Evolutionary conservation across 176 grass and related monocot species (phyloP).

Genomic region (Oryza meyeriana): DNA sequence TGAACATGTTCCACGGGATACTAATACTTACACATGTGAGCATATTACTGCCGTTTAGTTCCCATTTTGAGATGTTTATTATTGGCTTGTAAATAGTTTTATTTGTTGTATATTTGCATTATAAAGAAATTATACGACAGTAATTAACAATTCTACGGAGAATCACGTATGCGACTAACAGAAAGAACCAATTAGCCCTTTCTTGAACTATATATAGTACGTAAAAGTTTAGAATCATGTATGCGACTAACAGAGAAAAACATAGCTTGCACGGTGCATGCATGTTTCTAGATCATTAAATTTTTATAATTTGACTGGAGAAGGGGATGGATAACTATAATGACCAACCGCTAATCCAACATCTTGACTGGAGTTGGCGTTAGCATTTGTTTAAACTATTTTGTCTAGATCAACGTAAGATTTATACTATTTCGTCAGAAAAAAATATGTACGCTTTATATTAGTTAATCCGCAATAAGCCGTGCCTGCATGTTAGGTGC

Average conservation of each 20-base stretch:
- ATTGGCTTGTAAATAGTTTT: too few species aligned
- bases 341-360: conserved; percentile 10
- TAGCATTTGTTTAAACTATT: background rate
- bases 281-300: background rate
- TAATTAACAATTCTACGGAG: too few species aligned
- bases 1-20: too few species aligned
- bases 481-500: conserved; percentile 9
- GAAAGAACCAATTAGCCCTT: too few species aligned
- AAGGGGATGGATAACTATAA: conserved; percentile 6
- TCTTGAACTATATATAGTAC: too few species aligned
- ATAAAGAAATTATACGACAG: too few species aligned
- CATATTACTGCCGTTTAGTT: too few species aligned
- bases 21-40: too few species aligned
- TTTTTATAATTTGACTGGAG: background rate
- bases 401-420: background rate
- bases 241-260: background rate
- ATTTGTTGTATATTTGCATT: too few species aligned
- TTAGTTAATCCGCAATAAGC: background rate
- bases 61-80: too few species aligned
- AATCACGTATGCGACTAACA: too few species aligned
- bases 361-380: conserved; percentile 3
- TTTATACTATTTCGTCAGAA: background rate
- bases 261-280: background rate
- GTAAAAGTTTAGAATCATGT: too few species aligned
- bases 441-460: background rate